Evolutionary conservation across 805 yeast species (phyloP).

Genomic region (Candida piceae): DNA sequence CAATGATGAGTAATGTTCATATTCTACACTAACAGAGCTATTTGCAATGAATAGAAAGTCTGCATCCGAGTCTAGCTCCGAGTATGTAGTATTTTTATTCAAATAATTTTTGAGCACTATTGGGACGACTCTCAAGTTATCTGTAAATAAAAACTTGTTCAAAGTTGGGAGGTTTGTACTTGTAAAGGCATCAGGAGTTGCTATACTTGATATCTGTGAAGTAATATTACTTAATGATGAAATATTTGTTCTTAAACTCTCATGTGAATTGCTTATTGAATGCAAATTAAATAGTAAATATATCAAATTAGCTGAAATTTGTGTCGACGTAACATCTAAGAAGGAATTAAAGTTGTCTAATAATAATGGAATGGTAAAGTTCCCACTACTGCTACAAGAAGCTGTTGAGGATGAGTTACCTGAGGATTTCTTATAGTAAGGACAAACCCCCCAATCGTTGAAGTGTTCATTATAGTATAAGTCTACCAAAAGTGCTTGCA

Average conservation of each 20-base stretch:
- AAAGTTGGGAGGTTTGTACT: constrained; percentile 33
- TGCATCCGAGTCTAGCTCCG: constrained; percentile 15
- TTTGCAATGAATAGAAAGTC: constrained; percentile 7
- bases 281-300: constrained; percentile 36
- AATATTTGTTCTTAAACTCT: constrained; percentile 8
- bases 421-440: too few species aligned
- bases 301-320: constrained; percentile 40
- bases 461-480: constrained; percentile 49
- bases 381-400: constrained; percentile 10
- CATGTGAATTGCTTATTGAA: constrained; percentile 10
- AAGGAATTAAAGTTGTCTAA: constrained; percentile 29
- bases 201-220: constrained; percentile 5
- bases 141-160: constrained; percentile 30
- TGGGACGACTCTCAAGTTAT: constrained; percentile 33
- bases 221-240: constrained; percentile 4
- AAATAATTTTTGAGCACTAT: constrained; percentile 29
- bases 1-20: neutral
- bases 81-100: constrained; percentile 27
- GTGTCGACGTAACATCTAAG: constrained; percentile 38
- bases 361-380: constrained; percentile 23
- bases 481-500: constrained; percentile 45
- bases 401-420: too few species aligned
- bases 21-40: constrained; percentile 2
- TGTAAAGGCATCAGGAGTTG: neutral
- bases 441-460: constrained; percentile 53